Evolutionary conservation across 371 early-diverging fungal species (phyloP).

Genomic region (Mortierella sp.): DNA sequence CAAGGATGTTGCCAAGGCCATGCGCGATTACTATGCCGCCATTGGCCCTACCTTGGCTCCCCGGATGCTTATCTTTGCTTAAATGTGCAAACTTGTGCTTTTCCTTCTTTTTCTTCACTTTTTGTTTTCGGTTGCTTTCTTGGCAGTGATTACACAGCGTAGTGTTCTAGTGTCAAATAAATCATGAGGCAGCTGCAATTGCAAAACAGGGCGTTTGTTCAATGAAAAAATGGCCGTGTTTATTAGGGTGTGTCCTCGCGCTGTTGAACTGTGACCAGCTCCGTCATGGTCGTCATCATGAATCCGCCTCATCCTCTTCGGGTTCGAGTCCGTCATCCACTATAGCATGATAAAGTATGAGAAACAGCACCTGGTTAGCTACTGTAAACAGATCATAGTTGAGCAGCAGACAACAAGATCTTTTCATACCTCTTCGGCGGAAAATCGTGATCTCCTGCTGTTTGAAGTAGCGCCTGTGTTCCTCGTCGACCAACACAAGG

Average conservation of each 20-base stretch:
- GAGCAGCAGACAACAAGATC: background rate
- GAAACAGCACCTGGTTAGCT: background rate
- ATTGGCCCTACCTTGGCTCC: slow-evolving; percentile 50
- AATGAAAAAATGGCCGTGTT: background rate
- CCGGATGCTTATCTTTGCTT: slow-evolving; percentile 49
- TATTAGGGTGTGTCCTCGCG: background rate
- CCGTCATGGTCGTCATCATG: background rate
- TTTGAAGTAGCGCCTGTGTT: slow-evolving; percentile 94
- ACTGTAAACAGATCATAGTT: background rate
- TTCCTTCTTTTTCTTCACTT: background rate
- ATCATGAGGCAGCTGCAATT: background rate
- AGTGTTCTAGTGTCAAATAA: background rate
- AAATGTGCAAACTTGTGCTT: background rate
- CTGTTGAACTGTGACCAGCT: background rate
- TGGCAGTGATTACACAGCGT: background rate
- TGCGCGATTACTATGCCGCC: slow-evolving; percentile 56
- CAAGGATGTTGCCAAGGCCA: slow-evolving; percentile 19
- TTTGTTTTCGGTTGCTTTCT: background rate
- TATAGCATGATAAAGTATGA: background rate
- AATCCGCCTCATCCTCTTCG: slow-evolving; percentile 39
- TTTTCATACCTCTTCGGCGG: slow-evolving; percentile 58
- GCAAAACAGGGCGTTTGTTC: background rate
- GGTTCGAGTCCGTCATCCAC: slow-evolving; percentile 59
- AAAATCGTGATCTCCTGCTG: slow-evolving; percentile 92
- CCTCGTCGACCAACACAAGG: slow-evolving; percentile 94